Conservation (phyloP, 2,329 filamentous ascomycete species). For the Neofusicoccum laricinum region DNA sequence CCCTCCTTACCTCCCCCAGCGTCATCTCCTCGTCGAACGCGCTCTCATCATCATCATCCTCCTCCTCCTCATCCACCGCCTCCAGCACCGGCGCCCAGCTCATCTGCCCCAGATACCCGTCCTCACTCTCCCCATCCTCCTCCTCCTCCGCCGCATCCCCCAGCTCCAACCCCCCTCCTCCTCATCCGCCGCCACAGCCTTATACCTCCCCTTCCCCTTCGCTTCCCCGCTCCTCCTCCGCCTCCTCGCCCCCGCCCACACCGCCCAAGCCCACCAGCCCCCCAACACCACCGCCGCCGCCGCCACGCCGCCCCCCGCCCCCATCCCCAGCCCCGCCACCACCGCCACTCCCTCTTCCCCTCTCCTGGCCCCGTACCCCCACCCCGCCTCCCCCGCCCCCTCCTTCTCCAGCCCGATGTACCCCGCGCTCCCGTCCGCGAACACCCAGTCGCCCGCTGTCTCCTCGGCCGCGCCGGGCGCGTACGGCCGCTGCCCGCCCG, state of each 20-base stretch:
- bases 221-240: not conserved
- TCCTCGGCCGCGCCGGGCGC: not conserved
- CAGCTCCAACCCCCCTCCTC: not conserved
- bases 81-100: not conserved
- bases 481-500: not conserved
- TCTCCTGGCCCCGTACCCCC: not conserved
- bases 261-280: not conserved
- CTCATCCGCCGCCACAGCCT: not conserved
- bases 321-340: not conserved
- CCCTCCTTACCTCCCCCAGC: not conserved
- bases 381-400: not conserved
- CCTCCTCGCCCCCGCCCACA: not conserved
- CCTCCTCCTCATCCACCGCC: not conserved
- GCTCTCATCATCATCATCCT: not conserved
- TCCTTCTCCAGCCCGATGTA: not conserved
- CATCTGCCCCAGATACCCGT: not conserved
- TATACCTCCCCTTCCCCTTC: not conserved
- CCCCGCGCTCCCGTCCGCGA: not conserved
- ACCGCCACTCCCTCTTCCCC: not conserved
- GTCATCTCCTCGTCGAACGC: slow-evolving; percentile 1
- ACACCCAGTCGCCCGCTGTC: not conserved
- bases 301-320: not conserved
- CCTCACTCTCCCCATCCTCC: not conserved
- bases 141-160: not conserved
- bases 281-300: not conserved